Conservation (phyloP, 2,329 filamentous ascomycete species). For the Fusarium cicatricum region DNA sequence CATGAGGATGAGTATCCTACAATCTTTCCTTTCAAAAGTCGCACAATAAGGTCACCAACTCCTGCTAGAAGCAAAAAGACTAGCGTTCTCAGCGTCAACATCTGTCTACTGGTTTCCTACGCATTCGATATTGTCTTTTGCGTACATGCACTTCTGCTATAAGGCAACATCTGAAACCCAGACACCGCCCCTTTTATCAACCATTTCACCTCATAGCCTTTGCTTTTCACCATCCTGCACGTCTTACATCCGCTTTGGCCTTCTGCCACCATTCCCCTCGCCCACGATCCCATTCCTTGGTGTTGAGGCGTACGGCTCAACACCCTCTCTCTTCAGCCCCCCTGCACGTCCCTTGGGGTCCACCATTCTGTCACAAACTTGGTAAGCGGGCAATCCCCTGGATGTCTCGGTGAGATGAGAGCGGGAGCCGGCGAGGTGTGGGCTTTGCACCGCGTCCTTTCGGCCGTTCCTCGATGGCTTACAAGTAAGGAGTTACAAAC, state of each 20-base stretch:
- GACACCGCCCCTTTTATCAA: background rate
- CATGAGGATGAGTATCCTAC: background rate
- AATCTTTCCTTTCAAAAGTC: background rate
- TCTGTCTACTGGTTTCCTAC: no score
- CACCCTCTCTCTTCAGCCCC: background rate
- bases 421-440: background rate
- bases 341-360: background rate
- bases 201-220: background rate
- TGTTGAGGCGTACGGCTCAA: constrained; percentile 9
- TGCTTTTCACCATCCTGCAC: background rate
- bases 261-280: background rate
- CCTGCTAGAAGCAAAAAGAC: no score
- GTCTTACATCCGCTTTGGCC: background rate
- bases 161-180: no score
- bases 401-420: background rate
- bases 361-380: constrained; percentile 3
- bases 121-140: no score
- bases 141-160: no score
- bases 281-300: constrained; percentile 4
- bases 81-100: no score
- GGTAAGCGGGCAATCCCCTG: constrained; percentile 1
- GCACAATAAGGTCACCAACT: background rate
- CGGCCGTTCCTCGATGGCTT: background rate
- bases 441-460: background rate
- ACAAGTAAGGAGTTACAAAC: background rate